Percentiles rank a stretch among this genome's conserved stretches.
Conservation (phyloP, 2,329 filamentous ascomycete genomes). For the Epichloe coenophiala region DNA sequence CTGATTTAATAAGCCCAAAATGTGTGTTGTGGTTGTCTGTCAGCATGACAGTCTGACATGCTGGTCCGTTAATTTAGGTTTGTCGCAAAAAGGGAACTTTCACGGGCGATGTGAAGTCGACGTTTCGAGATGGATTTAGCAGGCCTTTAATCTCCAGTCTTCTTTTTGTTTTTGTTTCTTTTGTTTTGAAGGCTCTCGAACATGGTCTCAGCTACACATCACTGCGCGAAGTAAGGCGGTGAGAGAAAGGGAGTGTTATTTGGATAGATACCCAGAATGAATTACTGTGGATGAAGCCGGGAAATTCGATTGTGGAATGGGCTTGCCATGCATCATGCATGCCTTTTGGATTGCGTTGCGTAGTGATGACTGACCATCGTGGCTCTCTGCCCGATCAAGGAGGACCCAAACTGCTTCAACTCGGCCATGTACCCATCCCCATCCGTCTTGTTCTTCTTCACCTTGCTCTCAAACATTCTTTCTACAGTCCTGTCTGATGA, state of each 20-base stretch:
- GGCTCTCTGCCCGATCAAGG: too few relatives aligned
- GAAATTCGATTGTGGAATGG: too few relatives aligned
- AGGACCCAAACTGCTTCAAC: conserved; percentile 1
- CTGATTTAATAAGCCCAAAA: neutral
- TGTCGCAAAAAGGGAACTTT: too few relatives aligned
- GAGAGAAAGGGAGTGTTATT: neutral
- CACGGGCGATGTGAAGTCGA: too few relatives aligned
- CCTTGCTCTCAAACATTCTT: conserved; percentile 13
- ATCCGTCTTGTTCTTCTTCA: conserved; percentile 11
- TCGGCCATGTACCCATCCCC: conserved; percentile 10
- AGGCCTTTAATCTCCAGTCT: neutral
- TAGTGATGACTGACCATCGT: too few relatives aligned
- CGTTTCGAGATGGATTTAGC: too few relatives aligned
- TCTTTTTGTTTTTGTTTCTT: neutral
- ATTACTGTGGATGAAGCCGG: too few relatives aligned
- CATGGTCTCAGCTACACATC: neutral
- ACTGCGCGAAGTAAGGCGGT: too few relatives aligned
- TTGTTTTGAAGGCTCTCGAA: neutral
- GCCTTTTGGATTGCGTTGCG: too few relatives aligned
- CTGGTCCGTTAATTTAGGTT: too few relatives aligned
- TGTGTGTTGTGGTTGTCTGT: neutral
- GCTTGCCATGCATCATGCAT: too few relatives aligned
- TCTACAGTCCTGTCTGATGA: conserved; percentile 21
- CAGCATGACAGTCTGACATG: too few relatives aligned
- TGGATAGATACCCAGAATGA: conserved; percentile 5